A percentile compares a stretch with the other conserved stretches of the same genome.
These are phyloP conservation scores for Colletotrichum euphorbiae DNA, from an alignment of 2,329 filamentous ascomycete species.

Conservation along the genomic window DNA sequence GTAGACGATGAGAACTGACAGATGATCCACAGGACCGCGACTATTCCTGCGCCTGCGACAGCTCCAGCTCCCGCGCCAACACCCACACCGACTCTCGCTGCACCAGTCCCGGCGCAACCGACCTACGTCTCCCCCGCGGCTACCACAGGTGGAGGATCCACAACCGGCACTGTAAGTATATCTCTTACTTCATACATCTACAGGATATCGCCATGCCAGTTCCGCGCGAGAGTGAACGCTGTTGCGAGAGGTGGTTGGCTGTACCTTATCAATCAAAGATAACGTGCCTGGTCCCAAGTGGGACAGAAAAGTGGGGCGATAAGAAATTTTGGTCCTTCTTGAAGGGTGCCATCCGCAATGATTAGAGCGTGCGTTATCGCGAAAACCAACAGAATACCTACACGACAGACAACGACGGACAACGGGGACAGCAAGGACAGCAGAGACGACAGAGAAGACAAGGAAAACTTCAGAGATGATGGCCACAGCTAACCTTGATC, in stretches of 20 bases:
- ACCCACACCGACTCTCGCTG: slow-evolving; percentile 24
- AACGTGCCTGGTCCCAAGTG: neutral
- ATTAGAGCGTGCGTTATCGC: neutral
- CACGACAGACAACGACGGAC: neutral
- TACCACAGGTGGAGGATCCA: slow-evolving; percentile 26
- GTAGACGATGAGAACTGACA: slow-evolving; percentile 23
- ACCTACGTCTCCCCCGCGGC: slow-evolving; percentile 30
- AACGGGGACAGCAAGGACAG: neutral
- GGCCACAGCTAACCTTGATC: slow-evolving; percentile 66
- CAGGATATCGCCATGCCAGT: too few species aligned
- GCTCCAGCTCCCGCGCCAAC: slow-evolving; percentile 14
- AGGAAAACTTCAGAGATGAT: slow-evolving; percentile 50
- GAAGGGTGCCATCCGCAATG: too few species aligned
- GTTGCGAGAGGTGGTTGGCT: neutral
- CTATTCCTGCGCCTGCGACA: slow-evolving; percentile 27
- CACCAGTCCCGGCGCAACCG: slow-evolving; percentile 10
- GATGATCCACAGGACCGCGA: slow-evolving; percentile 32
- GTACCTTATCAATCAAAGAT: neutral
- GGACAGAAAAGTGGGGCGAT: neutral
- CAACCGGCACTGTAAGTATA: slow-evolving; percentile 28
- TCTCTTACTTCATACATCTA: neutral
- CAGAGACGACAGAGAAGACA: neutral
- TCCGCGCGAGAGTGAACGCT: neutral
- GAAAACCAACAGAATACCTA: neutral
- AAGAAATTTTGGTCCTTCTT: neutral